Conservation (phyloP, 2,329 filamentous ascomycete genomes). For the Teratosphaeria gauchensis region DNA sequence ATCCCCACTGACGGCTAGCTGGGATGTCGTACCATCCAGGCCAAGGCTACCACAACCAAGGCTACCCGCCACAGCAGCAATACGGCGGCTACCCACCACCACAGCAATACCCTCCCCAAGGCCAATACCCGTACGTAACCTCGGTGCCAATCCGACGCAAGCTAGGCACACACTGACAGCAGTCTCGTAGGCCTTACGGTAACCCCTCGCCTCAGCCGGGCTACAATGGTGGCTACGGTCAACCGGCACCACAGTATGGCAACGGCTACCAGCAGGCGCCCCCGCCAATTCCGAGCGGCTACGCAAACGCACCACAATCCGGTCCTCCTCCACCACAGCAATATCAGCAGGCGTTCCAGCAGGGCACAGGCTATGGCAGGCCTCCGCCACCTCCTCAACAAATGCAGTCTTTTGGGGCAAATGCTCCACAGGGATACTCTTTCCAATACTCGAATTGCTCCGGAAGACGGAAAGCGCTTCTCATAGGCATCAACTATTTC, state of each 20-base stretch:
- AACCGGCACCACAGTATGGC: constrained; percentile 22
- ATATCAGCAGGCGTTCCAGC: constrained; percentile 11
- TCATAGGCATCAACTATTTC: constrained; percentile 97
- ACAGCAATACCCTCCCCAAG: constrained; percentile 17
- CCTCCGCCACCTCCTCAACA: constrained; percentile 26
- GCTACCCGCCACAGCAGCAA: constrained; percentile 15
- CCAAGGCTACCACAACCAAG: constrained; percentile 24
- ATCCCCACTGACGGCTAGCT: background rate
- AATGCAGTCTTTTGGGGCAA: constrained; percentile 62
- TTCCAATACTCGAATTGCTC: constrained; percentile 92
- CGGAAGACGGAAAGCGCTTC: constrained; percentile 73
- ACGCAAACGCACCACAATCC: constrained; percentile 26
- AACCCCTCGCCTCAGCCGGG: constrained; percentile 31
- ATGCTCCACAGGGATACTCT: constrained; percentile 68
- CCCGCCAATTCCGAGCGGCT: constrained; percentile 37
- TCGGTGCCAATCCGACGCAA: background rate
- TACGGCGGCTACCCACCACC: constrained; percentile 19
- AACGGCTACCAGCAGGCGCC: constrained; percentile 25
- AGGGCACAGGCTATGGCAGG: constrained; percentile 15
- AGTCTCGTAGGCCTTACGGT: constrained; percentile 15
- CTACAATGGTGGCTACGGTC: constrained; percentile 32
- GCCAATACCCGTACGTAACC: background rate
- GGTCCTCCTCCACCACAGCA: constrained; percentile 8
- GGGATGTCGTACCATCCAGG: constrained; percentile 23
- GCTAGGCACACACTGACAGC: background rate